phyloP scores from a whole-genome alignment of 345 rosid species.

The Physaria fendleri region DNA sequence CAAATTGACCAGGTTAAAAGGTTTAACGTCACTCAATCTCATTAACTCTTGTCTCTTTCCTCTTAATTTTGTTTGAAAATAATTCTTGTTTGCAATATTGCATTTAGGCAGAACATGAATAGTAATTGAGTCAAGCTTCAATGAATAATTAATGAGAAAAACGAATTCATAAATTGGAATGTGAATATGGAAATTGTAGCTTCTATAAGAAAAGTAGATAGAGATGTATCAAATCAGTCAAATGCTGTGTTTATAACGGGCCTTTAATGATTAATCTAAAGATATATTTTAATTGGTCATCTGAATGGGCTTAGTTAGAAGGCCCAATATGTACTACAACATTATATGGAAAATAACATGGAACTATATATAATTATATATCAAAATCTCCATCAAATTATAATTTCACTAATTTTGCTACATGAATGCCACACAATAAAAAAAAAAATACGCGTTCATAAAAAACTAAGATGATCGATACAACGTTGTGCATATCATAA shows the following conservation, averaged over 20 bases:
- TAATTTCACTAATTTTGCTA: background rate
- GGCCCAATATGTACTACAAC: background rate
- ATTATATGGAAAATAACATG: too few species aligned
- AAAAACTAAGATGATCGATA: too few species aligned
- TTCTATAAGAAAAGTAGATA: background rate
- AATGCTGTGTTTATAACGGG: background rate
- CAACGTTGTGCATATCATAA: too few species aligned
- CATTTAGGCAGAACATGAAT: background rate
- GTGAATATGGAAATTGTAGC: background rate
- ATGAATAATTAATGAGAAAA: background rate
- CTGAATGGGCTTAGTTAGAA: background rate
- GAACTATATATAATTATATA: too few species aligned
- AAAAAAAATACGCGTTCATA: too few species aligned
- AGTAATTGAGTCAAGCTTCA: background rate
- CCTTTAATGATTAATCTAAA: background rate
- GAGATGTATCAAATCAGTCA: background rate
- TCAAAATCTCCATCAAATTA: background rate
- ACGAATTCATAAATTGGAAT: background rate
- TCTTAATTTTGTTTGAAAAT: background rate
- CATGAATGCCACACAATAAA: background rate
- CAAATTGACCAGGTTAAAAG: background rate
- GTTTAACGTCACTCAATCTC: background rate
- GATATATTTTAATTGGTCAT: background rate
- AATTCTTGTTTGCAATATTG: background rate
- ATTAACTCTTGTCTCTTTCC: background rate